These are phyloP conservation scores for Sporisorium exsertum DNA, from an alignment of 1,284 basidiomycete genomes.

Conservation along the genomic window DNA sequence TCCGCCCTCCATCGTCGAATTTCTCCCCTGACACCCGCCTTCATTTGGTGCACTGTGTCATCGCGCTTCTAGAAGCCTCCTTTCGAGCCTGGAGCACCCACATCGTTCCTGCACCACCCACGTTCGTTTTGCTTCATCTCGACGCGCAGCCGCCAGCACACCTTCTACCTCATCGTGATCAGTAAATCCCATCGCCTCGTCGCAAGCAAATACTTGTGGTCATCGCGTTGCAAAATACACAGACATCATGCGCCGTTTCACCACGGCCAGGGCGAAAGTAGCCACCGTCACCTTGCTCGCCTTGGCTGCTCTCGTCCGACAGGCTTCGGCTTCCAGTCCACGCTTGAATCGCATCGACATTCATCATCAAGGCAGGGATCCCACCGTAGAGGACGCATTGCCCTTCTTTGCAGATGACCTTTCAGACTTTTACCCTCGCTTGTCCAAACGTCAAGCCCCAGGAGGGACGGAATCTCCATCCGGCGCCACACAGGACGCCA, in stretches of 20 bases:
- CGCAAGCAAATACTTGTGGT: background rate
- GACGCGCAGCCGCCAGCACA: background rate
- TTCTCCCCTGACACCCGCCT: too few relatives aligned
- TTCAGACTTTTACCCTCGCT: background rate
- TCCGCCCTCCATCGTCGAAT: background rate
- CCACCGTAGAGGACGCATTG: constrained; percentile 12
- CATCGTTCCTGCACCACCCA: background rate
- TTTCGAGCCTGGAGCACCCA: background rate
- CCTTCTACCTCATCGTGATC: too few relatives aligned
- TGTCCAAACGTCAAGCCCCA: constrained; percentile 24
- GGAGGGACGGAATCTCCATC: background rate
- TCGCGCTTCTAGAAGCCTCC: too few relatives aligned
- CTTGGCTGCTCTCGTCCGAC: constrained; percentile 13
- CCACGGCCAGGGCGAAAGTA: constrained; percentile 13
- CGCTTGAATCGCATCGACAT: constrained; percentile 44
- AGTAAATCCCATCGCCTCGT: too few relatives aligned
- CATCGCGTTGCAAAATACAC: background rate
- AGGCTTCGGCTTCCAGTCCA: constrained; percentile 27
- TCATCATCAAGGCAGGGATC: constrained; percentile 11
- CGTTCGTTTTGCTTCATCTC: background rate
- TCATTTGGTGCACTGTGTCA: too few relatives aligned
- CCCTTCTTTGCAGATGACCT: constrained; percentile 20
- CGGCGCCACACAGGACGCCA: constrained; percentile 9
- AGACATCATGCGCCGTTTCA: constrained; percentile 13
- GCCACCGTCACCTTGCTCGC: constrained; percentile 24